Evolutionary conservation across 2,329 filamentous ascomycete species (phyloP), one percentile per base, ranked within the genome.

Genomic region (Aureobasidium sp.): DNA sequence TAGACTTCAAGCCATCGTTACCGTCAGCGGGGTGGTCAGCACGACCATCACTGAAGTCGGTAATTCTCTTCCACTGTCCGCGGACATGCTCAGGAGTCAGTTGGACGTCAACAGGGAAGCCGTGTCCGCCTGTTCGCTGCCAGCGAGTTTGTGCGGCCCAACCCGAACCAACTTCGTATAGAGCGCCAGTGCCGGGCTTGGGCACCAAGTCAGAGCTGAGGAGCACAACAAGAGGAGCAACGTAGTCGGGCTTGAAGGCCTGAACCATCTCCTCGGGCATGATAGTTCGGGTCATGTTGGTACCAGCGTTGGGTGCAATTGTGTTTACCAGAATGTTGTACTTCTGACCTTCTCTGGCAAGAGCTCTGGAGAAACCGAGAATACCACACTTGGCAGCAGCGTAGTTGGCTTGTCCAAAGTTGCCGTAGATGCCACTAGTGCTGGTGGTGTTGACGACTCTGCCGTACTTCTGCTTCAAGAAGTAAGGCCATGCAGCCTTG

Each of bases 301-400:
- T 99, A 69, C 94, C 94, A 42, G 94, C 94, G 71, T 97, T 99
- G 68, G 94, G 94, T 29, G 94, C 94, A 71, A 99, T 97, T 62
- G 92, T 96, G 83, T 99, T 99, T 75, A 96, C 90, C 70, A 86
- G 91, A 76, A 99, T 97, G 82, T 97, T 96, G 82, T 99, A 91
- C 81, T 97, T 97, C 72, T 84, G 83, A 69, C 94, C 94, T 78
- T 99, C 94, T 54, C 94, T 83, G 57, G 94, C 94, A 61, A 99
- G 84, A 55, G 94, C 90, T 68, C 91, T 89, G 44, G 92, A 96
- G 81, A 99, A 91, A 64, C 94, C 94, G 45, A 99, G 87, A 67
- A 99, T 97, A 77, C 90, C 94, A 68, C 65, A 74, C 66, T 75
- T 76, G 44, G 77, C 73, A 49, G 93, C 90, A 65, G 94, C 84